Conservation (phyloP, 2,329 filamentous ascomycete genomes). For the Cadophora malorum region DNA sequence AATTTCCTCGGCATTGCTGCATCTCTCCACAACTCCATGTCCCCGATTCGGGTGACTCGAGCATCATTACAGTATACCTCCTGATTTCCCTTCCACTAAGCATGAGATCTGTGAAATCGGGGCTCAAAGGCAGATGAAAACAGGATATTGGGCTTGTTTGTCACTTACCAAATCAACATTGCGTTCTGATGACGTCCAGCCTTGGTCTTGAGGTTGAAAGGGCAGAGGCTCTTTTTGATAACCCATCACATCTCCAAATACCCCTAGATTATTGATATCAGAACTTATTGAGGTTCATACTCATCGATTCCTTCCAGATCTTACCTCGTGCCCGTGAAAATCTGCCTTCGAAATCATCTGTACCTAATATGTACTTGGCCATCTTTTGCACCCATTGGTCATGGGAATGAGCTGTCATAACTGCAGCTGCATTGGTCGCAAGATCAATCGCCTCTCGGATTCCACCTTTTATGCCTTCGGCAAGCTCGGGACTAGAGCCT, state of each 20-base stretch:
- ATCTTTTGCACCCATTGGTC: constrained; percentile 10
- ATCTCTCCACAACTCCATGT: neutral
- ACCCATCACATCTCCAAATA: neutral
- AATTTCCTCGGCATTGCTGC: neutral
- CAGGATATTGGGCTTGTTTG: too few relatives aligned
- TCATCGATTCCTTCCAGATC: neutral
- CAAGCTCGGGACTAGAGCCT: neutral
- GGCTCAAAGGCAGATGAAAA: too few relatives aligned
- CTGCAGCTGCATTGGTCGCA: constrained; percentile 1
- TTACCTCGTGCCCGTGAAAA: neutral
- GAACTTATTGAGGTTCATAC: neutral
- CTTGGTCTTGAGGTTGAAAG: neutral
- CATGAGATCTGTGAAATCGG: too few relatives aligned
- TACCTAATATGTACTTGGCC: constrained; percentile 12
- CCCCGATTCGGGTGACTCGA: neutral
- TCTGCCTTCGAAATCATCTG: constrained; percentile 7
- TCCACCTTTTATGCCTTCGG: neutral
- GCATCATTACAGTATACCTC: constrained; percentile 3
- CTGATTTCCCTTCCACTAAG: neutral
- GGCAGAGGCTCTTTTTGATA: constrained; percentile 2
- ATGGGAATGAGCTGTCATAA: constrained; percentile 2
- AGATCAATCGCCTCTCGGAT: constrained; percentile 2
- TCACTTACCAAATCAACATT: constrained; percentile 12
- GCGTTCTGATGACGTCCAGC: neutral
- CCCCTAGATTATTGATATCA: neutral